Base-by-base conservation (phyloP, 2,329 filamentous ascomycete species). In the Ilyonectria mors-panacis region DNA sequence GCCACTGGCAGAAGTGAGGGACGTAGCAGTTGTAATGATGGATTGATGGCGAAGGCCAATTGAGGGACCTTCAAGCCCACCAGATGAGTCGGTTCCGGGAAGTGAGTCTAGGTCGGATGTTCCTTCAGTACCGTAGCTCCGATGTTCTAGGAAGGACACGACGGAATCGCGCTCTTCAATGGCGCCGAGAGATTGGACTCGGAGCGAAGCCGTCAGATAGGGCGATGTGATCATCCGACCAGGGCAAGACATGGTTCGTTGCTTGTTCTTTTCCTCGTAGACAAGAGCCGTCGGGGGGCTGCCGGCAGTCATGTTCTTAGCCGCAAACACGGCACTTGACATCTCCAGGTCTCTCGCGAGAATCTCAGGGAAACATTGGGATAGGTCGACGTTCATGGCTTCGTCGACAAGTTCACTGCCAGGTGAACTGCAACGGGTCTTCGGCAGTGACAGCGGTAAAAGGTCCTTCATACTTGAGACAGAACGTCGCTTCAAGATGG, bases 331-430 rank as follows among this genome's bases (percentile, higher is more conserved):
- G 10, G 80, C 78, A 57, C 80, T 80, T 19, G 85, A 88, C 23
- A 81, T 73, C 72, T 88, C 85, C 51, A 89, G 78, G 68, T 90
- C 87, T 65, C 81, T 82, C 7, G 83, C 87, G n/a, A 90, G 79
- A 44, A 88, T 72, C 76, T 90, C 88, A 2, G 88, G 85, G 19
- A 90, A 79, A 76, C 85, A 89, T 74, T 83, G 83, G 56, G 78
- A 79, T 12, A 74, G 70, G 51, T 75, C 72, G 19, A 72, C 73
- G 76, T 78, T 69, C 58, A 80, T 75, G 37, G 61, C 68, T 19
- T 78, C 75, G 37, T 77, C 73, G 48, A 67, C 70, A 15, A 68
- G 57, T 9, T 73, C 63, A 17, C 65, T 68, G 51, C 51, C 74
- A 6, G 74, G 67, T 42, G 72, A 71, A 51, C 66, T 74, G 45